These are phyloP conservation scores for Cephalotrichum gorgonifer DNA, from an alignment of 2,329 filamentous ascomycete species.

Conservation along the genomic window DNA sequence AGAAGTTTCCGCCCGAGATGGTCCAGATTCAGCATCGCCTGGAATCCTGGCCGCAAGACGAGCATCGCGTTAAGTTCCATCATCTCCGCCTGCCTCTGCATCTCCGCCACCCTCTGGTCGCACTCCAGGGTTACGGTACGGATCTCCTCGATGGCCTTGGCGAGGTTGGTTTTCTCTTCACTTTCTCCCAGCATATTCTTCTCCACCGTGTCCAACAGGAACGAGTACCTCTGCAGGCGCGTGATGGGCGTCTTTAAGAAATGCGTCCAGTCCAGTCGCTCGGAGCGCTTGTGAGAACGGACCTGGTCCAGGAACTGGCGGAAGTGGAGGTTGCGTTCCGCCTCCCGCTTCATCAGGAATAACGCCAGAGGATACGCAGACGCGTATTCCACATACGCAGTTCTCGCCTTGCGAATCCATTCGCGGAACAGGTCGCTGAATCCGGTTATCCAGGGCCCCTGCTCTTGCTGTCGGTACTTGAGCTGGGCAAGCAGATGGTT, in stretches of 20 bases:
- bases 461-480: constrained; percentile 93
- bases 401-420: constrained; percentile 91
- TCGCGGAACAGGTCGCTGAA: constrained; percentile 97
- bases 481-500: constrained; percentile 85
- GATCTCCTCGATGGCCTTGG: constrained; percentile 82
- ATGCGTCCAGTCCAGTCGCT: constrained; percentile 84
- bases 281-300: constrained; percentile 66
- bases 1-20: constrained; percentile 90
- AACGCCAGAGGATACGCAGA: constrained; percentile 76
- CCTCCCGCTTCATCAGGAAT: constrained; percentile 74
- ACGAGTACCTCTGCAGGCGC: constrained; percentile 77
- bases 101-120: constrained; percentile 84
- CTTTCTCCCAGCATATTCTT: constrained; percentile 75
- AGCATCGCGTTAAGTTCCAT: constrained; percentile 76
- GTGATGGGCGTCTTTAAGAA: constrained; percentile 92
- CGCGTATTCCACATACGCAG: constrained; percentile 86
- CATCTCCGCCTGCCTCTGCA: constrained; percentile 81
- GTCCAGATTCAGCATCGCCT: constrained; percentile 80
- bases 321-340: constrained; percentile 77
- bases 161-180: constrained; percentile 80
- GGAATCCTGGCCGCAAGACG: constrained; percentile 77
- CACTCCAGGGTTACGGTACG: constrained; percentile 82
- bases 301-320: constrained; percentile 74
- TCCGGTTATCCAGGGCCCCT: constrained; percentile 86
- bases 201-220: constrained; percentile 73